Evolutionary conservation across 2,329 filamentous ascomycete genomes (phyloP).

Genomic region (Aspergillus ochraceus): DNA sequence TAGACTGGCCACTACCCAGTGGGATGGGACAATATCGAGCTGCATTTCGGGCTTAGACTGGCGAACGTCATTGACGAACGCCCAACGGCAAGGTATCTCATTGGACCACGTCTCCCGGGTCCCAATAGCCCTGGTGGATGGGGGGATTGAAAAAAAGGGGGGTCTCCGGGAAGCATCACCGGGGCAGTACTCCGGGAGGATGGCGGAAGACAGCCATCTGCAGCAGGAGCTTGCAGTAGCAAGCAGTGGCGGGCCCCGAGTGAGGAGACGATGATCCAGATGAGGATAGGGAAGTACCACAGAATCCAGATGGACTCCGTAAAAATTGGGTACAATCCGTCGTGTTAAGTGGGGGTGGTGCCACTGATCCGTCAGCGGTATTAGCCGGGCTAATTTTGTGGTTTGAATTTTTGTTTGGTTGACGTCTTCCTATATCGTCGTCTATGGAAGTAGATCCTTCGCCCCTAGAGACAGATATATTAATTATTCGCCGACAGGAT

Average conservation of each 20-base stretch:
- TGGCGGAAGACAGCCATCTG: slow-evolving; percentile 29
- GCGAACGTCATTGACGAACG: slow-evolving; percentile 35
- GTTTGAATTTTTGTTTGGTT: slow-evolving; percentile 7
- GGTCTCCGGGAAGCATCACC: slow-evolving; percentile 23
- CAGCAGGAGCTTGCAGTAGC: slow-evolving; percentile 19
- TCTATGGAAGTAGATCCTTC: neutral
- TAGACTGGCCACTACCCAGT: slow-evolving; percentile 28
- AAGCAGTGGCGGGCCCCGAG: slow-evolving; percentile 22
- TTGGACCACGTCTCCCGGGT: slow-evolving; percentile 45
- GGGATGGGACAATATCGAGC: slow-evolving; percentile 28
- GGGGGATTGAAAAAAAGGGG: slow-evolving; percentile 19
- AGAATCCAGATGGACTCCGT: slow-evolving; percentile 8
- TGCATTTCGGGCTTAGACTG: slow-evolving; percentile 31
- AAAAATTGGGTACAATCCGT: slow-evolving; percentile 23
- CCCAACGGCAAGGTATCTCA: slow-evolving; percentile 30
- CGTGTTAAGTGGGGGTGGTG: slow-evolving; percentile 25
- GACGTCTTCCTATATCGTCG: slow-evolving; percentile 11
- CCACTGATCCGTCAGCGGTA: slow-evolving; percentile 22
- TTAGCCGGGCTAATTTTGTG: slow-evolving; percentile 6
- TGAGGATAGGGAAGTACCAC: slow-evolving; percentile 26
- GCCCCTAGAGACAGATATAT: neutral
- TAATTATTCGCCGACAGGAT: neutral
- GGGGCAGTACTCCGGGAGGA: slow-evolving; percentile 24
- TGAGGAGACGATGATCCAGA: slow-evolving; percentile 24
- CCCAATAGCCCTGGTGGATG: slow-evolving; percentile 28